Conservation (phyloP, 139 green algal species). For the Gonium pectorale region DNA sequence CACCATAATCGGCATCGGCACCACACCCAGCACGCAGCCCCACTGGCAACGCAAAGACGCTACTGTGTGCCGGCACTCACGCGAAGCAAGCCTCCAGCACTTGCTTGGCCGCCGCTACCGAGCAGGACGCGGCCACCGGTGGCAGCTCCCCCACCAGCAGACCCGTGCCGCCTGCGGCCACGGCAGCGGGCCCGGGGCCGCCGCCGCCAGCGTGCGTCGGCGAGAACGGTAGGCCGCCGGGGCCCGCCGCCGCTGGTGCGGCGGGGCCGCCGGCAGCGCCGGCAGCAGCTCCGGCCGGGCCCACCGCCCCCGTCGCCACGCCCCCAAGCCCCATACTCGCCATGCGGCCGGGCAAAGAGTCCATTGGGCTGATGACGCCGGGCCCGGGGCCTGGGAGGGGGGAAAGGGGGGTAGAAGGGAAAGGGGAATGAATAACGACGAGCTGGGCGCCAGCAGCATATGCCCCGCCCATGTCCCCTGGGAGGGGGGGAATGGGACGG, state of each 20-base stretch:
- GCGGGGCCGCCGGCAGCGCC: neutral
- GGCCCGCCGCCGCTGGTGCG: neutral
- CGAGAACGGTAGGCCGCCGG: slow-evolving; percentile 4
- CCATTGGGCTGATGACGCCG: neutral
- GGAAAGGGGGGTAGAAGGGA: neutral
- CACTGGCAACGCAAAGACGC: too few species aligned
- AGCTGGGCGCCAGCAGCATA: too few species aligned
- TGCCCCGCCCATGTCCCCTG: too few species aligned
- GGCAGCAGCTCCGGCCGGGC: neutral
- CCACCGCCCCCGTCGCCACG: neutral
- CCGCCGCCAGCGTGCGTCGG: neutral
- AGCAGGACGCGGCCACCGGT: slow-evolving; percentile 34
- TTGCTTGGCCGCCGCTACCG: slow-evolving; percentile 45
- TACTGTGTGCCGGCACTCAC: too few species aligned
- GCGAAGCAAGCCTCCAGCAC: slow-evolving; percentile 51
- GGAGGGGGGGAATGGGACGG: too few species aligned
- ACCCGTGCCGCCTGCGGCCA: neutral
- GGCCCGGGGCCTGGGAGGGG: neutral
- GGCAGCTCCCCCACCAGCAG: slow-evolving; percentile 17
- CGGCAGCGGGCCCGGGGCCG: neutral
- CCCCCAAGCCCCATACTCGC: slow-evolving; percentile 4
- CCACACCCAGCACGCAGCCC: too few species aligned
- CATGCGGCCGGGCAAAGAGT: neutral
- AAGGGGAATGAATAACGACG: too few species aligned
- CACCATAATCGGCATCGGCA: too few species aligned